A percentile compares a stretch with the other conserved stretches of the same genome.
These are phyloP conservation scores for Bruguiera gymnorhiza DNA, from an alignment of 345 rosid genomes.

Conservation along the genomic window DNA sequence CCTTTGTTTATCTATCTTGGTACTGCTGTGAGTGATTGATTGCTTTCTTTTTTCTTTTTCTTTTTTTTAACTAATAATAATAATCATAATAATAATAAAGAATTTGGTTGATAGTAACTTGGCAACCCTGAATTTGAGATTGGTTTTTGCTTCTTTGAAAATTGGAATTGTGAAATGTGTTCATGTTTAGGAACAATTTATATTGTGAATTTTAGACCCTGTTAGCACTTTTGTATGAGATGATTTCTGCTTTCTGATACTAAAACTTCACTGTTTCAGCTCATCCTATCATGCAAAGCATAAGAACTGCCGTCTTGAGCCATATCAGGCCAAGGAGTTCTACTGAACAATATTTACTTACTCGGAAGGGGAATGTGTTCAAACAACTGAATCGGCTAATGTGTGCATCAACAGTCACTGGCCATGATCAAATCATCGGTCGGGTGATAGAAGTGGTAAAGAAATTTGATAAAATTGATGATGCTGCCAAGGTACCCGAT, in stretches of 20 bases:
- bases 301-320: constrained; percentile 43
- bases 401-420: constrained; percentile 23
- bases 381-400: constrained; percentile 23
- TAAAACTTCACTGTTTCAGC: constrained; percentile 10
- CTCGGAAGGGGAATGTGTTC: constrained; percentile 25
- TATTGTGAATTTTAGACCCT: no score
- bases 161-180: no score
- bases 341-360: neutral
- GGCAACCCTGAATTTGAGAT: no score
- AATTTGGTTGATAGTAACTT: no score
- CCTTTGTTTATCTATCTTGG: no score
- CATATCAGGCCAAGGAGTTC: constrained; percentile 41
- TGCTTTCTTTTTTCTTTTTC: no score
- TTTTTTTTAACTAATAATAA: no score
- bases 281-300: constrained; percentile 34
- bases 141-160: no score
- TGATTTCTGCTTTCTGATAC: neutral
- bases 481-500: constrained; percentile 39
- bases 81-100: no score
- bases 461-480: constrained; percentile 50
- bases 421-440: constrained; percentile 38
- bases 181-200: no score
- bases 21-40: no score
- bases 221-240: neutral
- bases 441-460: constrained; percentile 49